Evolutionary conservation across 23 red algal genomes (phyloP), one percentile per base, ranked within the genome.

Genomic region (Gracilaria gracilis): DNA sequence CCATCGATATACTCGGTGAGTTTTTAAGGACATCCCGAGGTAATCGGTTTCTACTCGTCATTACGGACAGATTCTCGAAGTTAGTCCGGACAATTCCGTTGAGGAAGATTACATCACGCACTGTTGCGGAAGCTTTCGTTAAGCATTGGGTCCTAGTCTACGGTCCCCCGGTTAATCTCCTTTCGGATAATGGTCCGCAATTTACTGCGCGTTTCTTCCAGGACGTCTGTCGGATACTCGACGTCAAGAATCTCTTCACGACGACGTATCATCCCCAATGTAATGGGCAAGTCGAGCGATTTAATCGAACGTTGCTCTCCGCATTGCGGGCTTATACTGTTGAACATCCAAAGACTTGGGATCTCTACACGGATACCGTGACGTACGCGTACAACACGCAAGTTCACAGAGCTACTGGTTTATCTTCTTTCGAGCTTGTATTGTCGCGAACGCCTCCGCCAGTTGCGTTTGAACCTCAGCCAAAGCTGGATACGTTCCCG

Each of bases 181-280:
- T 67, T 0, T 46, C 42, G 42, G 42, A 46, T 4, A 46, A 46
- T 46, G 42, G 42, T 4, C 42, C 42, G 42, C 42, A 46, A 11
- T 46, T 46, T 11, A 46, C 11, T 46, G 42, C 42, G 11, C 4
- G 11, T 7, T 46, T 91, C 42, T 81, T 82, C 67, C 53, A 81
- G 27, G 64, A 78, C 51, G 51, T 81, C 4, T 64, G 46, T 9
- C 49, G 29, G 53, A 79, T 80, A 20, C 57, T 82, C 33, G 55
- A 37, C 27, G 61, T 48, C 1, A 32, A 55, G 20, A 39, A 79
- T 21, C 23, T 62, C 21, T 80, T 79, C 57, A 90, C 87, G 49
- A 80, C 87, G 29, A 81, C 73, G 31, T 79, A 79, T 47, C 73
- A 79, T 20, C 73, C 38, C n/a, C 73, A 79, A 47, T 35, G 33